Evolutionary conservation across 2,329 filamentous ascomycete species (phyloP), one percentile per base, ranked within the genome.

Genomic region (Fusarium ambrosium): DNA sequence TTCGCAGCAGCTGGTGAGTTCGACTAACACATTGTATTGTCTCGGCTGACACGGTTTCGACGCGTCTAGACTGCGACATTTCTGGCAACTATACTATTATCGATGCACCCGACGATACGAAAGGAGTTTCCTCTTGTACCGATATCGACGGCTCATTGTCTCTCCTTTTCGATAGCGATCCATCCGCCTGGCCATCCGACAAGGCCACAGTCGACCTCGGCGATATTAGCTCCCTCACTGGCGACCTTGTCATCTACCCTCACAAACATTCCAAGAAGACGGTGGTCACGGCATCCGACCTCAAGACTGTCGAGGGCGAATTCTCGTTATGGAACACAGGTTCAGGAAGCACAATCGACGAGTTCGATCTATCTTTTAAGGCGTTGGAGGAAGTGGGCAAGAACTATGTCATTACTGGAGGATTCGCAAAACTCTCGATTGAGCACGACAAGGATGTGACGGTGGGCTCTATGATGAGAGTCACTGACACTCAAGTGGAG

Each of bases 1-100:
- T 68, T 78, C 20, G 77, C 67, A 55, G 62, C 68, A 66, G 77
- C 77, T 68, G 77, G 77, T 79, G 43, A 64, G 77, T 71, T 43
- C 29, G 5, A 24, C 10, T 51, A 32, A 58, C 34, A 34, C 5
- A 20, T 55, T 62, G 41, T n/a, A 16, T 56, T 51, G 37, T 36
- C 41, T 55, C 34, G 18, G 59, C 39, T 74, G 45, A 73, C 71
- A 37, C 22, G 53, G 14, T 22, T 39, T 56, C 20, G 22, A 68
- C 66, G 55, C 43, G 60, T 36, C 8, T 60, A 79, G 78, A 77
- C 43, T 79, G 78, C 66, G 66, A 79, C 48, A 63, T 78, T 63
- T 75, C 77, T 29, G 71, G 72, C 53, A 79, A 79, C 67, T 78
- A 79, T 66, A 79, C 78, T 2, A 77, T 75, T 59, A 78, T 80